Evolutionary conservation across 768 basidiomycete genomes (phyloP).

Genomic region (Auriscalpium orientale): DNA sequence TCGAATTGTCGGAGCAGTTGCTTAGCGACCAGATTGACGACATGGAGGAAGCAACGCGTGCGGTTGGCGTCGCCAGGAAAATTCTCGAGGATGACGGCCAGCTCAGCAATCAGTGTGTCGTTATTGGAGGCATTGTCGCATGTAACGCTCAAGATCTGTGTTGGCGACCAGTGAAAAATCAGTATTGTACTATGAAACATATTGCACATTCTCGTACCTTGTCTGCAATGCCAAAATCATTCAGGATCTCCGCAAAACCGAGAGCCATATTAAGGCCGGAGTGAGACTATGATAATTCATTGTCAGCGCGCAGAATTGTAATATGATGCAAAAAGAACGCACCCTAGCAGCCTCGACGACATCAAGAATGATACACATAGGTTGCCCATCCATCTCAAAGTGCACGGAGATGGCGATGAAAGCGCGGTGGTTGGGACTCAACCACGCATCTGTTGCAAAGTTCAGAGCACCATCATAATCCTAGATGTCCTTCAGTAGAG

Average conservation of each 20-base stretch:
- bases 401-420: constrained; percentile 28
- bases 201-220: constrained; percentile 26
- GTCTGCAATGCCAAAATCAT: constrained; percentile 20
- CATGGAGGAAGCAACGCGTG: too few relatives aligned
- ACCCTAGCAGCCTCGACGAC: constrained; percentile 29
- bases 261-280: constrained; percentile 23
- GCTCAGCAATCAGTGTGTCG: constrained; percentile 25
- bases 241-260: constrained; percentile 18
- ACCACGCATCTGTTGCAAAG: constrained; percentile 32
- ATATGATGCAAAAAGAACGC: too few relatives aligned
- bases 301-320: too few relatives aligned
- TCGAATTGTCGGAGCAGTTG: too few relatives aligned
- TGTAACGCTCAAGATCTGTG: constrained; percentile 26
- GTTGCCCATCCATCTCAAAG: constrained; percentile 23
- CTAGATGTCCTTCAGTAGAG: too few relatives aligned
- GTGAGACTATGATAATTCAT: constrained; percentile 23
- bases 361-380: constrained; percentile 26
- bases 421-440: constrained; percentile 27
- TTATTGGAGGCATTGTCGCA: constrained; percentile 32
- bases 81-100: too few relatives aligned
- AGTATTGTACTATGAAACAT: too few relatives aligned
- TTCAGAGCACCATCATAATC: constrained; percentile 23
- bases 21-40: too few relatives aligned
- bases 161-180: too few relatives aligned
- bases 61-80: too few relatives aligned